Conservation (phyloP, 176 grass and related monocot genomes). For the Otatea glauca region DNA sequence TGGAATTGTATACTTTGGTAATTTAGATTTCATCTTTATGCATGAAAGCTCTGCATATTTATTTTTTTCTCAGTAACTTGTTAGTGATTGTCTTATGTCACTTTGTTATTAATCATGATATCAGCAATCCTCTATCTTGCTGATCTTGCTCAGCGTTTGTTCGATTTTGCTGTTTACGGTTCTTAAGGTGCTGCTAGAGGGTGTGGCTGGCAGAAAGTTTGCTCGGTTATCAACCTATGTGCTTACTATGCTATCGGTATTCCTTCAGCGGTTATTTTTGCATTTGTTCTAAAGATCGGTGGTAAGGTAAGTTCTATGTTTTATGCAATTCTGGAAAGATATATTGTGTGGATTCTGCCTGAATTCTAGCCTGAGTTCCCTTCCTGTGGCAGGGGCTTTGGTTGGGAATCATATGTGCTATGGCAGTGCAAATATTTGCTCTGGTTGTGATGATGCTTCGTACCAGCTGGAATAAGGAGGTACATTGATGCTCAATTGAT, state of each 20-base stretch:
- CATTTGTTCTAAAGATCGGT: constrained; percentile 79
- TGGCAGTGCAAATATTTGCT: constrained; percentile 69
- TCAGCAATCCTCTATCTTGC: neutral
- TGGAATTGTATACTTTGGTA: neutral
- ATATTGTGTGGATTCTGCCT: neutral
- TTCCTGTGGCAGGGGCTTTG: constrained; percentile 68
- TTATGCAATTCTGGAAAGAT: constrained; percentile 17
- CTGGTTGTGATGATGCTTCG: constrained; percentile 65
- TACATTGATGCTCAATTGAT: constrained; percentile 16
- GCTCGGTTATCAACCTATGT: constrained; percentile 80
- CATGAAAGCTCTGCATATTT: neutral
- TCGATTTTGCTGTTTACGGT: constrained; percentile 12
- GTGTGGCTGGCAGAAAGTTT: constrained; percentile 85
- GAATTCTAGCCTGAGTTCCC: neutral
- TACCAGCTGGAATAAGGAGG: constrained; percentile 78
- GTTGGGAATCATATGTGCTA: constrained; percentile 88
- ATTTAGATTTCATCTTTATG: neutral
- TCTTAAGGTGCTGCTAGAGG: constrained; percentile 82
- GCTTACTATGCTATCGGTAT: constrained; percentile 82
- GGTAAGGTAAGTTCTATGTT: constrained; percentile 56
- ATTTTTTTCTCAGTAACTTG: neutral
- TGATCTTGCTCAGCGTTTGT: neutral
- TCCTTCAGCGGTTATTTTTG: constrained; percentile 74
- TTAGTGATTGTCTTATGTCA: neutral
- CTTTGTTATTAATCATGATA: neutral